A percentile compares a stretch with the other conserved stretches of the same genome.
These are phyloP conservation scores for Boechera divaricarpa DNA, from an alignment of 345 rosid species.

Conservation along the genomic window DNA sequence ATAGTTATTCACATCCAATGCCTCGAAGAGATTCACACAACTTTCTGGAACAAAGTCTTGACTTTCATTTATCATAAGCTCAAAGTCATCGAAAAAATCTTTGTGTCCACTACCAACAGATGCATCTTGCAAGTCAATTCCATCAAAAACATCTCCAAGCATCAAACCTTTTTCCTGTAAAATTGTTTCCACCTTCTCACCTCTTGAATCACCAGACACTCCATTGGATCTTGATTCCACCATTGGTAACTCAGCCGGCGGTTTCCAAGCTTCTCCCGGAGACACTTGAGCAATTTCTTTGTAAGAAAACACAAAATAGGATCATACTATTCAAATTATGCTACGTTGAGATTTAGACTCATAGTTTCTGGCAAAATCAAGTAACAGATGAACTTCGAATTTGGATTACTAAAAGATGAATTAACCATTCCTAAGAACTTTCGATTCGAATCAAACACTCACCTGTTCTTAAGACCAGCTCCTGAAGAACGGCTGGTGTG, in stretches of 20 bases:
- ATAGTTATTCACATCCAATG: constrained; percentile 38
- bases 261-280: constrained; percentile 29
- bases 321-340: neutral
- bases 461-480: constrained; percentile 34
- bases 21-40: constrained; percentile 32
- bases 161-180: constrained; percentile 14
- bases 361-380: constrained; percentile 19
- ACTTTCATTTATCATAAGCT: constrained; percentile 51
- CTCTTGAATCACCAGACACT: constrained; percentile 17
- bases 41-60: constrained; percentile 40
- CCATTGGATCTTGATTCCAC: constrained; percentile 24
- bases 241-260: constrained; percentile 13
- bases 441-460: neutral
- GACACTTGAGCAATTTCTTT: constrained; percentile 35
- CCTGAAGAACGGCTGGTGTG: constrained; percentile 46
- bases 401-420: neutral
- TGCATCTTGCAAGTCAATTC: constrained; percentile 44
- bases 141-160: constrained; percentile 37
- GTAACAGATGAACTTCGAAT: constrained; percentile 14
- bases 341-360: neutral
- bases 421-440: neutral
- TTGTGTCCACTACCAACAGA: constrained; percentile 41
- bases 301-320: constrained; percentile 19
- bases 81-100: constrained; percentile 57
- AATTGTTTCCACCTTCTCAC: constrained; percentile 25